phyloP scores from a whole-genome alignment of 306 rosid species.

The Pyrus communis region DNA sequence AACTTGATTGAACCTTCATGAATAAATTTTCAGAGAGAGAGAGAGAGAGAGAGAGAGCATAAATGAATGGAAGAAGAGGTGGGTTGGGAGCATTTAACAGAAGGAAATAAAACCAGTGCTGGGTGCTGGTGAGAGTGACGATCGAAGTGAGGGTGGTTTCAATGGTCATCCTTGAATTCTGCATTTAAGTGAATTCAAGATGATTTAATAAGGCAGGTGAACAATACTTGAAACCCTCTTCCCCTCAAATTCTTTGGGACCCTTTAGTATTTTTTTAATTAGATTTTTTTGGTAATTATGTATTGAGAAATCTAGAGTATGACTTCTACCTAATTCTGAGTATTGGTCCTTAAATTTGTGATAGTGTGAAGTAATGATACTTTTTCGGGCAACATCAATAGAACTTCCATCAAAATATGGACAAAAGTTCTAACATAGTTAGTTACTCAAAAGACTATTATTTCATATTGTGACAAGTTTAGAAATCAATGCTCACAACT shows the following conservation, averaged over 20 bases:
- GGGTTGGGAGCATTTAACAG: constrained; percentile 71
- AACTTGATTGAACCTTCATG: constrained; percentile 16
- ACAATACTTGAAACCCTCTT: constrained; percentile 44
- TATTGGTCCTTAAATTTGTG: too few species aligned
- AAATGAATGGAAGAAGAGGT: constrained; percentile 66
- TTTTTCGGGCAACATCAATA: not conserved
- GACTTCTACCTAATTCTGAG: not conserved
- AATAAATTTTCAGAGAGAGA: constrained; percentile 15
- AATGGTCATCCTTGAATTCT: constrained; percentile 59
- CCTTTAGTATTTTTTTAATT: not conserved
- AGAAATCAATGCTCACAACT: not conserved
- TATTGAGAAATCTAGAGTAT: not conserved
- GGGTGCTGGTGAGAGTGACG: constrained; percentile 28
- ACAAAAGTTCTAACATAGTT: not conserved
- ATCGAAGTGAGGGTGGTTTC: constrained; percentile 31
- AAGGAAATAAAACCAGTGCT: constrained; percentile 16
- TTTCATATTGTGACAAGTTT: not conserved
- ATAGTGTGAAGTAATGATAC: not conserved
- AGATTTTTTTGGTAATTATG: not conserved
- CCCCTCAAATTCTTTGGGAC: constrained; percentile 30
- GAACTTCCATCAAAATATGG: too few species aligned
- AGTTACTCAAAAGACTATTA: not conserved
- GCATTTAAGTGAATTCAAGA: constrained; percentile 88
- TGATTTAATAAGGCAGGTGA: constrained; percentile 75
- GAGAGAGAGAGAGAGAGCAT: constrained; percentile 7